A percentile compares a stretch with the other conserved stretches of the same genome.
Evolutionary conservation across 176 grass and related monocot species (phyloP).

Genomic region (Themeda triandra): DNA sequence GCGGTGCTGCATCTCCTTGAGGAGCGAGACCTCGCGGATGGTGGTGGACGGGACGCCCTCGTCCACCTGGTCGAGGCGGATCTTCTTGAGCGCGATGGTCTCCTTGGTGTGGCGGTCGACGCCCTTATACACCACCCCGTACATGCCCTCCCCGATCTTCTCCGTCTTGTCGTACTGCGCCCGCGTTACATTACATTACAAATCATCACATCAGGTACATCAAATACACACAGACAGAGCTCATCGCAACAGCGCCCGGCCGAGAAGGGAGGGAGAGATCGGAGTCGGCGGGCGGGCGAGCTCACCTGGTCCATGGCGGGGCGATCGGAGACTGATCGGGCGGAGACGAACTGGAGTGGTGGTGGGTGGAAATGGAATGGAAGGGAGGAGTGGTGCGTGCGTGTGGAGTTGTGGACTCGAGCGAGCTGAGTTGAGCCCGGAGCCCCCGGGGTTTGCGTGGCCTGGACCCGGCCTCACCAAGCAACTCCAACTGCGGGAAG

Average conservation of each 20-base stretch:
- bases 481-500: too few relatives aligned
- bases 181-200: neutral
- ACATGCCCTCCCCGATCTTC: conserved; percentile 89
- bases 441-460: too few relatives aligned
- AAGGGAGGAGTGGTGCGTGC: conserved; percentile 22
- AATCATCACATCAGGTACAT: too few relatives aligned
- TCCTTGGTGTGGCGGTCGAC: conserved; percentile 64
- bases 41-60: conserved; percentile 84
- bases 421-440: too few relatives aligned
- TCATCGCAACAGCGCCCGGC: too few relatives aligned
- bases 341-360: too few relatives aligned
- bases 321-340: conserved; percentile 15
- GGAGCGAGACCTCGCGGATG: conserved; percentile 85
- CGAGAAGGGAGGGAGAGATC: neutral
- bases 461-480: too few relatives aligned
- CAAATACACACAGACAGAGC: neutral
- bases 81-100: conserved; percentile 79
- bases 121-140: conserved; percentile 86
- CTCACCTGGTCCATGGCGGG: conserved; percentile 64
- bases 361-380: too few relatives aligned
- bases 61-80: conserved; percentile 68
- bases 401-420: too few relatives aligned
- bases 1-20: conserved; percentile 82
- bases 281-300: neutral
- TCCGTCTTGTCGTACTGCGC: conserved; percentile 80